Percentiles rank a stretch among this genome's conserved stretches.
These are phyloP conservation scores for Cadophora luteo-olivacea DNA, from an alignment of 2,329 filamentous ascomycete species.

Conservation along the genomic window DNA sequence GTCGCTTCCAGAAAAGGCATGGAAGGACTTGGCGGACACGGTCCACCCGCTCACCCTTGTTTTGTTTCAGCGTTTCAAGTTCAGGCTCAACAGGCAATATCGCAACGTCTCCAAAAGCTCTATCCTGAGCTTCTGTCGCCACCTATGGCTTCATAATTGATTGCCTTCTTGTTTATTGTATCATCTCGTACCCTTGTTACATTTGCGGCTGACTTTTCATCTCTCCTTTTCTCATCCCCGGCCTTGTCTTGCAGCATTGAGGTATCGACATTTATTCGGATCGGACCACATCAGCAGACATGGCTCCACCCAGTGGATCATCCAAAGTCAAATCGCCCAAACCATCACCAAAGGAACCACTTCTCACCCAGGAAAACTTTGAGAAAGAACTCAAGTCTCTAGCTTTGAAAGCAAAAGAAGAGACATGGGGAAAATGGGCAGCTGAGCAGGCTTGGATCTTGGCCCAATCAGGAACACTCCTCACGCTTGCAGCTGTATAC, in stretches of 20 bases:
- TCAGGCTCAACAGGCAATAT: not conserved
- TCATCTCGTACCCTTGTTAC: not conserved
- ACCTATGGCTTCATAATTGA: not conserved
- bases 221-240: not conserved
- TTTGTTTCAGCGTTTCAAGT: not conserved
- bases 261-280: not conserved
- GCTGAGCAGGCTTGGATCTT: constrained; percentile 40
- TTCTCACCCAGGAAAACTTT: constrained; percentile 45
- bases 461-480: constrained; percentile 51
- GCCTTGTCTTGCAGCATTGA: not conserved
- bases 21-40: not conserved
- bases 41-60: not conserved
- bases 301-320: constrained; percentile 26
- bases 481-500: constrained; percentile 65
- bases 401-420: constrained; percentile 43
- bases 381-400: constrained; percentile 45
- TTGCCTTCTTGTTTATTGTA: not conserved
- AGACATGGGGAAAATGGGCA: constrained; percentile 43
- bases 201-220: not conserved
- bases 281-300: constrained; percentile 13
- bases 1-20: no score
- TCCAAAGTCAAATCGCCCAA: constrained; percentile 24
- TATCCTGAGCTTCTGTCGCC: not conserved
- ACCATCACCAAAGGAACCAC: constrained; percentile 30
- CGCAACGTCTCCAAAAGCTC: not conserved